Percentiles rank a stretch among this genome's conserved stretches.
phyloP scores from a whole-genome alignment of 1,284 basidiomycete genomes.

The Leccinum fuscescens region DNA sequence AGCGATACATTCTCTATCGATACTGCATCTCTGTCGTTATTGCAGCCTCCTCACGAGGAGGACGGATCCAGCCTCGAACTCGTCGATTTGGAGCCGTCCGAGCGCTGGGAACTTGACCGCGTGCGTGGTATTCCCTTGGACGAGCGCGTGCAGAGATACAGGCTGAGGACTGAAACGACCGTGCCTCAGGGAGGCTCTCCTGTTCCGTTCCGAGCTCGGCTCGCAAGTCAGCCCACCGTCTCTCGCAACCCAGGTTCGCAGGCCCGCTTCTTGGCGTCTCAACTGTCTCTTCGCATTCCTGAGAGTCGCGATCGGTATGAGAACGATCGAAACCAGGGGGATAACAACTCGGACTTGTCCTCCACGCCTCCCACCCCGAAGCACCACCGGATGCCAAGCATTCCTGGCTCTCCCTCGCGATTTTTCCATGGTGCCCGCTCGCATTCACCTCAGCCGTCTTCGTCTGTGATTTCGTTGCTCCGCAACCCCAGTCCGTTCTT shows the following conservation, averaged over 20 bases:
- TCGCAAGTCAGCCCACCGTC: constrained; percentile 32
- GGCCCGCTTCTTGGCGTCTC: constrained; percentile 32
- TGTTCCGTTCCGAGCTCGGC: constrained; percentile 24
- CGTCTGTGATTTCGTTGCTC: constrained; percentile 34
- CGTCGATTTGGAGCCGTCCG: constrained; percentile 31
- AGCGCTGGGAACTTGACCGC: constrained; percentile 34
- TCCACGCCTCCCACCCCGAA: constrained; percentile 34
- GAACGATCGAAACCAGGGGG: constrained; percentile 30
- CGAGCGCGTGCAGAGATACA: constrained; percentile 31
- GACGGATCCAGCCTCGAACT: constrained; percentile 32
- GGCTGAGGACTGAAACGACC: constrained; percentile 14
- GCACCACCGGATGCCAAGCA: constrained; percentile 30
- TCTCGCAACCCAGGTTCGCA: constrained; percentile 30
- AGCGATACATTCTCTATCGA: constrained; percentile 28
- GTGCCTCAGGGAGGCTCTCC: constrained; percentile 5
- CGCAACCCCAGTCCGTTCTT: constrained; percentile 37
- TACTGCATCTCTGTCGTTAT: constrained; percentile 12
- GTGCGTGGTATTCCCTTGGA: constrained; percentile 28
- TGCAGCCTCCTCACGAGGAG: constrained; percentile 21
- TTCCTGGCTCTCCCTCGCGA: constrained; percentile 32
- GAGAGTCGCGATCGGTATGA: constrained; percentile 32
- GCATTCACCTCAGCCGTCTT: constrained; percentile 34
- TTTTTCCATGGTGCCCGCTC: constrained; percentile 31
- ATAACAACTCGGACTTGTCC: constrained; percentile 27
- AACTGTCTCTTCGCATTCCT: constrained; percentile 33